Conservation (phyloP, 495 filamentous ascomycete species). For the Aspergillus kassunensis region DNA sequence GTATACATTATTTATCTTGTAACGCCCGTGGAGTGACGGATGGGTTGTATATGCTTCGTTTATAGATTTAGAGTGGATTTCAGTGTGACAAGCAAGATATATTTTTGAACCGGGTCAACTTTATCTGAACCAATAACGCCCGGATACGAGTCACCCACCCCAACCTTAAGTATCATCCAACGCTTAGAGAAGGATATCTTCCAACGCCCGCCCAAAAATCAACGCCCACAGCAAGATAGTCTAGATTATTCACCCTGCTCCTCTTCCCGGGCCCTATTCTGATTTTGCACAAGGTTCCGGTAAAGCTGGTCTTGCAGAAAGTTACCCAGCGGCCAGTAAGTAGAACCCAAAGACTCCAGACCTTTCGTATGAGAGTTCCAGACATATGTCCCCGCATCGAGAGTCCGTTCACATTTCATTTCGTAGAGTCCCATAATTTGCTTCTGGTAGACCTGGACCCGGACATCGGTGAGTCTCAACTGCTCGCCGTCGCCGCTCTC, state of each 20-base stretch:
- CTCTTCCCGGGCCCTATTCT: neutral
- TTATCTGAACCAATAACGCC: neutral
- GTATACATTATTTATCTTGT: no score
- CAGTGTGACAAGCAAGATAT: neutral
- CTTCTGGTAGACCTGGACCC: conserved; percentile 19
- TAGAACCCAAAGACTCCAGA: conserved; percentile 10
- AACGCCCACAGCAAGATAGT: neutral
- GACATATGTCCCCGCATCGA: conserved; percentile 24
- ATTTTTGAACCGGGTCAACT: neutral
- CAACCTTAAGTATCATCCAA: no score
- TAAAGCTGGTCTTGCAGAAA: conserved; percentile 23
- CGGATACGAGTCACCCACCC: neutral
- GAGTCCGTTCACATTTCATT: conserved; percentile 6
- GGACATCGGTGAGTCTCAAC: conserved; percentile 19
- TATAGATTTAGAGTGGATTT: neutral
- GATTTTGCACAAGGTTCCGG: conserved; percentile 13
- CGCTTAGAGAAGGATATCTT: neutral
- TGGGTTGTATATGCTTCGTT: neutral
- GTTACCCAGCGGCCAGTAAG: conserved; percentile 17
- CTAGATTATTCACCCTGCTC: neutral
- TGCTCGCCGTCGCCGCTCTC: conserved; percentile 14
- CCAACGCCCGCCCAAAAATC: neutral
- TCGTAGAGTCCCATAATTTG: conserved; percentile 1
- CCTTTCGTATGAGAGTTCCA: conserved; percentile 15
- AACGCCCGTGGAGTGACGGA: no score